phyloP scores from a whole-genome alignment of 2,329 filamentous ascomycete genomes.

The Tricladium varicosporioides region DNA sequence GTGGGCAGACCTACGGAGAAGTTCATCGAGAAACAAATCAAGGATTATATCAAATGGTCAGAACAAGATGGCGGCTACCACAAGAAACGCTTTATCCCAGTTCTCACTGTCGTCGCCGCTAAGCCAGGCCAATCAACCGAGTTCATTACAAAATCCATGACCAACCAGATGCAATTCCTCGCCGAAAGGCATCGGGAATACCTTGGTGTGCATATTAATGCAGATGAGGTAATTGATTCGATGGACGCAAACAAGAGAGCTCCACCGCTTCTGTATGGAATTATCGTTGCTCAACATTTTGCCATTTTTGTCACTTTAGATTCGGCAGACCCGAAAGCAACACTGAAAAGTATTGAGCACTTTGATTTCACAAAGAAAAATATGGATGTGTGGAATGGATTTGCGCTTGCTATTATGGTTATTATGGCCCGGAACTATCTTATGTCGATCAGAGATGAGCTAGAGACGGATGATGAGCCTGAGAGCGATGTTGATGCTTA shows the following conservation, averaged over 20 bases:
- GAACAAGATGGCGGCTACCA: slow-evolving; percentile 34
- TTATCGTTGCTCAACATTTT: slow-evolving; percentile 30
- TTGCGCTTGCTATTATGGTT: slow-evolving; percentile 34
- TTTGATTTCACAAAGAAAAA: slow-evolving; percentile 30
- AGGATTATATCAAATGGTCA: slow-evolving; percentile 34
- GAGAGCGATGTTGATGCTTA: slow-evolving; percentile 24
- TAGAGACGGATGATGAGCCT: slow-evolving; percentile 24
- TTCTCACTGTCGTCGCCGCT: slow-evolving; percentile 25
- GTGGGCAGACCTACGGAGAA: slow-evolving; percentile 19
- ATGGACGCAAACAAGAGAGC: slow-evolving; percentile 23
- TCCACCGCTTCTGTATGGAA: slow-evolving; percentile 35
- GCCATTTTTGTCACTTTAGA: slow-evolving; percentile 33
- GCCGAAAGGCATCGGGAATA: slow-evolving; percentile 28
- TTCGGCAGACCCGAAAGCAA: slow-evolving; percentile 27
- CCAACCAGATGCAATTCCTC: slow-evolving; percentile 29
- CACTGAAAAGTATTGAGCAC: slow-evolving; percentile 25
- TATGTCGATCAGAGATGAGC: slow-evolving; percentile 30
- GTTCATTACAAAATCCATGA: slow-evolving; percentile 23
- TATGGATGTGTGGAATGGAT: slow-evolving; percentile 36
- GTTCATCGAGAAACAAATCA: slow-evolving; percentile 30
- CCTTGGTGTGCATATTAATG: slow-evolving; percentile 20
- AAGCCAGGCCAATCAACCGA: slow-evolving; percentile 18
- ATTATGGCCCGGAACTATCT: slow-evolving; percentile 32
- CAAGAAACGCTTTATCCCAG: slow-evolving; percentile 31
- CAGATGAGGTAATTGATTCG: slow-evolving; percentile 13